Conservation (phyloP, 2,329 filamentous ascomycete genomes). For the Davidsoniella eucalypti region DNA sequence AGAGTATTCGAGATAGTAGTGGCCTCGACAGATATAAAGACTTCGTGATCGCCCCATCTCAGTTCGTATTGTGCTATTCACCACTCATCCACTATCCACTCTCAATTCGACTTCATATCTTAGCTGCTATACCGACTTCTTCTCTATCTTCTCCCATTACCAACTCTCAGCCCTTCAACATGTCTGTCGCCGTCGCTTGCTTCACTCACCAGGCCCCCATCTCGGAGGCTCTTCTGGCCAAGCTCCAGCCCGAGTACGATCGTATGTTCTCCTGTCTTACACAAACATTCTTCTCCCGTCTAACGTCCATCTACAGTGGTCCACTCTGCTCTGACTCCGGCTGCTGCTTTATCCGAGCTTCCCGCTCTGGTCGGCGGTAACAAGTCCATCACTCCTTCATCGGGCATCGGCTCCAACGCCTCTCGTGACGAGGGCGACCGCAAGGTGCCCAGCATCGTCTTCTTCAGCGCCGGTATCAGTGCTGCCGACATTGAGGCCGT, state of each 20-base stretch:
- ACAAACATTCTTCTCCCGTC: background rate
- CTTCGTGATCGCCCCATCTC: no score
- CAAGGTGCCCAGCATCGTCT: constrained; percentile 1
- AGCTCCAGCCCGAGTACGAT: constrained; percentile 12
- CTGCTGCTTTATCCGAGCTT: constrained; percentile 9
- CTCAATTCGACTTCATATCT: no score
- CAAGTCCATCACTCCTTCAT: background rate
- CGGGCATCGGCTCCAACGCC: constrained; percentile 9
- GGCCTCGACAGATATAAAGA: no score
- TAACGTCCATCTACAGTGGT: constrained; percentile 1
- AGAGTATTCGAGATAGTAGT: no score
- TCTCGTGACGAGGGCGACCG: background rate
- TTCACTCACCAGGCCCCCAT: constrained; percentile 10
- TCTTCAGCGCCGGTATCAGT: constrained; percentile 2
- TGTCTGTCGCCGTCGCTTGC: constrained; percentile 12
- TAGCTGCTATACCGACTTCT: no score
- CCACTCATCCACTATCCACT: no score
- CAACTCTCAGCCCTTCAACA: background rate
- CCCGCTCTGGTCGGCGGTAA: constrained; percentile 4
- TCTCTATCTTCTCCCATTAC: background rate
- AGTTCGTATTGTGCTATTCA: no score
- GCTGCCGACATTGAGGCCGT: constrained; percentile 2
- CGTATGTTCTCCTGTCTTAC: background rate
- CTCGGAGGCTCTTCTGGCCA: constrained; percentile 6
- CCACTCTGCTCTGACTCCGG: constrained; percentile 7